Evolutionary conservation across 1,284 basidiomycete species (phyloP).

Genomic region (Xerocomus nothofagi): DNA sequence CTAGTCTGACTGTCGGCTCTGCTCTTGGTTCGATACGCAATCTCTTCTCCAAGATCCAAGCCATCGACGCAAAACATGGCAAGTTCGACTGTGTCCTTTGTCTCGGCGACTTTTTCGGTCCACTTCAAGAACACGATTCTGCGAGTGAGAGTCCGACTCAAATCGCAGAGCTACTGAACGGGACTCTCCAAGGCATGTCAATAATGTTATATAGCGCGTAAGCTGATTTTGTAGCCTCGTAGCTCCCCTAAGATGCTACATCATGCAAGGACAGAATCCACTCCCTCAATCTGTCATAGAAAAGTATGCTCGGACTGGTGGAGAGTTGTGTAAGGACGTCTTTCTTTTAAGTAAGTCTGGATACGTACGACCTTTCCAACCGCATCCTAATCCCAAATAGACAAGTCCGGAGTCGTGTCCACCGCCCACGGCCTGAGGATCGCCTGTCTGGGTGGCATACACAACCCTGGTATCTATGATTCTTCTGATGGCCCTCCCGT

Average conservation of each 20-base stretch:
- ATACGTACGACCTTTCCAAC: neutral
- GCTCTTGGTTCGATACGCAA: conserved; percentile 74
- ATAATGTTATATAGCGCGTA: neutral
- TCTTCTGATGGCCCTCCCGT: conserved; percentile 62
- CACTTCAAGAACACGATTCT: conserved; percentile 44
- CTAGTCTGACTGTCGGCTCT: conserved; percentile 85
- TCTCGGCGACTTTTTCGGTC: conserved; percentile 89
- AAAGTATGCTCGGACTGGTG: conserved; percentile 71
- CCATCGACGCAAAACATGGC: conserved; percentile 91
- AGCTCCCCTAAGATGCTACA: conserved; percentile 91
- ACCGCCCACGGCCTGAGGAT: conserved; percentile 85
- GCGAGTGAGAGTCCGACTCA: conserved; percentile 48
- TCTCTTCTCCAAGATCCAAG: conserved; percentile 78
- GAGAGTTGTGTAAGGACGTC: conserved; percentile 79
- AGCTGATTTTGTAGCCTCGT: conserved; percentile 15
- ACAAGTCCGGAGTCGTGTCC: conserved; percentile 80
- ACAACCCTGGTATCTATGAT: conserved; percentile 61
- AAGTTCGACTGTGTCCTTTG: conserved; percentile 90
- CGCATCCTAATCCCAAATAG: conserved; percentile 42
- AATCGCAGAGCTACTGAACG: conserved; percentile 59
- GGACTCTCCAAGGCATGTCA: conserved; percentile 59
- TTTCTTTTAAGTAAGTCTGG: conserved; percentile 74
- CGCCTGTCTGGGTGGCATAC: conserved; percentile 80
- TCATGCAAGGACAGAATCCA: conserved; percentile 81
- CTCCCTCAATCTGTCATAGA: conserved; percentile 73